A percentile compares a stretch with the other conserved stretches of the same genome.
Evolutionary conservation across 306 rosid species (phyloP).

Genomic region (Herpetospermum pedunculosum): DNA sequence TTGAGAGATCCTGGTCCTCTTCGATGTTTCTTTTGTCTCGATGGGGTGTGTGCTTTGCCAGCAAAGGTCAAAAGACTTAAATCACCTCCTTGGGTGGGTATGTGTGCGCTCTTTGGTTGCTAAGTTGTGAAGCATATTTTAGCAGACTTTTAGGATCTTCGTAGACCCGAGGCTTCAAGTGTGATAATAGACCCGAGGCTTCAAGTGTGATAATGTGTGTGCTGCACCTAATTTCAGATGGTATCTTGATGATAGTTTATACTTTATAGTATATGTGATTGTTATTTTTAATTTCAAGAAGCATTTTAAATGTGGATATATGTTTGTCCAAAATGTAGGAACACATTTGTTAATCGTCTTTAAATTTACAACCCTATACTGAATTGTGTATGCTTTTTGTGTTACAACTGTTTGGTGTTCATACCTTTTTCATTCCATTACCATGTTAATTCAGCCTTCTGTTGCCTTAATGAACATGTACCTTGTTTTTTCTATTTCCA

Average conservation of each 20-base stretch:
- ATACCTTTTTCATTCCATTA: not conserved
- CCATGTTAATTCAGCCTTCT: not conserved
- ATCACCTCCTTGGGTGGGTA: not conserved
- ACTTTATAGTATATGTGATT: too few relatives aligned
- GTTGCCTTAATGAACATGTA: not conserved
- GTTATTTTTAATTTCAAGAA: not conserved
- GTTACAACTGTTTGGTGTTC: not conserved
- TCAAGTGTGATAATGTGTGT: too few relatives aligned
- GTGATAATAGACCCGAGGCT: too few relatives aligned
- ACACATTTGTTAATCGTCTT: not conserved
- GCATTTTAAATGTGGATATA: not conserved
- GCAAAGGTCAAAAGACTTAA: not conserved
- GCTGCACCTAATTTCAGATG: not conserved
- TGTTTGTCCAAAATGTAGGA: not conserved
- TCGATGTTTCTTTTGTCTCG: not conserved
- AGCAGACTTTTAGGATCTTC: not conserved
- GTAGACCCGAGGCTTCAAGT: not conserved
- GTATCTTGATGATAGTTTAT: not conserved
- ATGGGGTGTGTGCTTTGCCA: not conserved
- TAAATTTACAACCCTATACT: not conserved
- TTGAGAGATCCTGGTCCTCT: not conserved
- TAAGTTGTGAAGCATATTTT: not conserved
- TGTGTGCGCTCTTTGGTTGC: not conserved
- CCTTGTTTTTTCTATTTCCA: slow-evolving; percentile 17
- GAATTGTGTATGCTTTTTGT: not conserved